Base-by-base conservation (phyloP, 192 early-diverging fungal species). In the Linnemannia zychae region DNA sequence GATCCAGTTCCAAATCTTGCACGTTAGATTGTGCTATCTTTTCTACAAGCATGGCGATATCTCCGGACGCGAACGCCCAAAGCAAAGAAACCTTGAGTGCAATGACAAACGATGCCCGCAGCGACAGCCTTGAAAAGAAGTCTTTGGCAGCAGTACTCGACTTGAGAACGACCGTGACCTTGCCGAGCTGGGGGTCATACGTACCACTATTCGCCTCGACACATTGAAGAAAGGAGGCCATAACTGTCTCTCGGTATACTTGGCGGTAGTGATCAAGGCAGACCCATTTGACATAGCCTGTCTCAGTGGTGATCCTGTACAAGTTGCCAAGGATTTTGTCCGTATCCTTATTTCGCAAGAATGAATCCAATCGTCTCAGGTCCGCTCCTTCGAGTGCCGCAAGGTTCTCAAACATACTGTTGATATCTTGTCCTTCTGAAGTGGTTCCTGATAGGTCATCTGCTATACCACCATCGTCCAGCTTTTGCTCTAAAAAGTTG, bases 321-420 rank as follows among this genome's bases (percentile, higher is more conserved):
- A 76, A 60, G 46, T 76, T 76, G 2, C 74, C 60, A 6, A 76
- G 44, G 9, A 63, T 36, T 53, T 63, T 76, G 60, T 76, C 28
- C 40, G 18, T 38, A 20, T 76, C 74, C 74, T 76, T 76, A 44
- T 24, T 37, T 13, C 20, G 37, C 46, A 76, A 40, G 33, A 76
- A 76, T 6, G 36, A 48, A 13, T 40, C 37, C 28, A 76, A 40
- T 17, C 48, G 37, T 18, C 74, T 57, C 44, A 76, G 74, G 28
- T 76, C 74, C 18, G 38, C 74, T 3, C 74, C 74, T 66, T 47
- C 74, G 38, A 76, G 28, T 1, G 74, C 74, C 57, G 48, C 63
- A 33, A 63, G 57, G 31, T 28, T 37, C 66, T 75, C 31, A 52
- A 66, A n/a, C n/a, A n/a, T n/a, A 66, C 37, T n/a, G 60, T 49